Percentiles rank a stretch among this genome's conserved stretches.
phyloP scores from a whole-genome alignment of 345 rosid species.

The Euphorbia pulcherrima region DNA sequence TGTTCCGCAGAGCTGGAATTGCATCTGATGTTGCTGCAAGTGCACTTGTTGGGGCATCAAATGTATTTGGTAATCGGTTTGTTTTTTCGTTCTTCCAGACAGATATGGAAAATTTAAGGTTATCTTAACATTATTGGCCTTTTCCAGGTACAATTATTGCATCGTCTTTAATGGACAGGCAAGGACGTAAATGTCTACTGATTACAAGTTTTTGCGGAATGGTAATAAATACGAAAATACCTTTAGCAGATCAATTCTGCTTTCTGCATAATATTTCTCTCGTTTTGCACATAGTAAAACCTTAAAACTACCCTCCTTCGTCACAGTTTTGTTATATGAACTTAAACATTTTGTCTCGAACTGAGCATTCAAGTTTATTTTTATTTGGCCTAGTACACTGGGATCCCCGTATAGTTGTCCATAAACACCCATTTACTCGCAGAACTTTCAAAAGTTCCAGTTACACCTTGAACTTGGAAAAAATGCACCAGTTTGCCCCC shows the following conservation, averaged over 20 bases:
- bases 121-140: conserved; percentile 12
- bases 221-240: conserved; percentile 35
- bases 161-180: conserved; percentile 93
- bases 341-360: neutral
- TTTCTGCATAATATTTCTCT: neutral
- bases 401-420: no score
- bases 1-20: conserved; percentile 87
- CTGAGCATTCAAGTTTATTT: neutral
- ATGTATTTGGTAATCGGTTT: conserved; percentile 66
- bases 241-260: neutral
- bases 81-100: neutral
- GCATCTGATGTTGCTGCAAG: conserved; percentile 97
- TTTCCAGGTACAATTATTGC: conserved; percentile 85
- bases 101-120: neutral
- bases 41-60: conserved; percentile 97
- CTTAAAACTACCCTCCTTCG: conserved; percentile 2
- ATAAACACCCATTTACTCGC: no score
- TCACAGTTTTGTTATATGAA: conserved; percentile 9
- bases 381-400: no score
- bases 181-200: conserved; percentile 93
- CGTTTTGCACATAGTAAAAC: neutral
- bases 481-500: no score
- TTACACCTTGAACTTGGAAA: no score
- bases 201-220: conserved; percentile 87
- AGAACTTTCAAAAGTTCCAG: no score